Evolutionary conservation across 2,329 filamentous ascomycete species (phyloP).

Genomic region (Venturia aucupariae): DNA sequence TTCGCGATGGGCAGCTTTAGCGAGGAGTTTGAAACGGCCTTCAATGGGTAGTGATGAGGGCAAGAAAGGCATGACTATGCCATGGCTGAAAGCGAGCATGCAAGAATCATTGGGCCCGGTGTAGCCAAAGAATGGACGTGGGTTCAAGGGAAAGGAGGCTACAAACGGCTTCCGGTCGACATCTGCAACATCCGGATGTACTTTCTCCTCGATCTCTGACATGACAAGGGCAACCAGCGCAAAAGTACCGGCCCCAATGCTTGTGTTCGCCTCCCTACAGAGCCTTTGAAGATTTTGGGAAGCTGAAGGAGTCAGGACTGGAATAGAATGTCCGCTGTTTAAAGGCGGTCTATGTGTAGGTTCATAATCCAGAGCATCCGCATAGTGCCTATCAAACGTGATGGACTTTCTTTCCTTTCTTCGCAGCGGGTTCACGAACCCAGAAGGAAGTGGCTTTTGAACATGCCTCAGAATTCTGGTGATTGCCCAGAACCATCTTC

Average conservation of each 20-base stretch:
- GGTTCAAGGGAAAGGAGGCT: conserved; percentile 39
- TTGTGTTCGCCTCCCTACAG: conserved; percentile 30
- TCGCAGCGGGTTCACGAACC: conserved; percentile 35
- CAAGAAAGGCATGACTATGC: conserved; percentile 36
- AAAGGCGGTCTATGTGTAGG: conserved; percentile 26
- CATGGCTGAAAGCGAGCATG: conserved; percentile 40
- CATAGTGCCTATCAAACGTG: conserved; percentile 25
- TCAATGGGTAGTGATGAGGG: conserved; percentile 27
- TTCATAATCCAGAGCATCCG: conserved; percentile 31
- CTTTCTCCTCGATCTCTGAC: conserved; percentile 35
- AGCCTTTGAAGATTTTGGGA: conserved; percentile 30
- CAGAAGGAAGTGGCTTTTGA: conserved; percentile 28
- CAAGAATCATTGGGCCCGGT: conserved; percentile 32
- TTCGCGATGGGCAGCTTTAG: conserved; percentile 33
- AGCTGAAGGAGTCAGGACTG: conserved; percentile 24
- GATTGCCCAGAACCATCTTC: conserved; percentile 41
- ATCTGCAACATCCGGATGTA: conserved; percentile 22
- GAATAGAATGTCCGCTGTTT: conserved; percentile 26
- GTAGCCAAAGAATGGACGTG: conserved; percentile 34
- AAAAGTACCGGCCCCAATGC: conserved; percentile 37
- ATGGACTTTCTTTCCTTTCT: conserved; percentile 19
- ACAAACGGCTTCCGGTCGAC: conserved; percentile 31
- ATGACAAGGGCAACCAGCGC: conserved; percentile 37
- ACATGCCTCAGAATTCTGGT: conserved; percentile 36
- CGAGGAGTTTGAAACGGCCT: conserved; percentile 31